Conservation (phyloP, 2,329 filamentous ascomycete species). For the Colletotrichum filicis region DNA sequence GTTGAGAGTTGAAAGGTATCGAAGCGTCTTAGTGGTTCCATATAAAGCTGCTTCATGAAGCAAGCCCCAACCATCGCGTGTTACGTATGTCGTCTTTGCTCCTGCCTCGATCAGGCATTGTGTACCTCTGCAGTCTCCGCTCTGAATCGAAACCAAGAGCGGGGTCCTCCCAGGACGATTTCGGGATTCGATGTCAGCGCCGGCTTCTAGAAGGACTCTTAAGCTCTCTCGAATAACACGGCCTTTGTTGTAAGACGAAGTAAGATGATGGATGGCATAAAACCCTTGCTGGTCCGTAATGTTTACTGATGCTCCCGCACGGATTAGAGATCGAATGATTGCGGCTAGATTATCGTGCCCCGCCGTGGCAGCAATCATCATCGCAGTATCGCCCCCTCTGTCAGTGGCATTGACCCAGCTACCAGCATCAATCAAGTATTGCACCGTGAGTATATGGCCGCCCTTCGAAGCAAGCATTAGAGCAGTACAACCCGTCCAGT, state of each 20-base stretch:
- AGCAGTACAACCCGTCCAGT: neutral
- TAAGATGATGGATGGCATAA: neutral
- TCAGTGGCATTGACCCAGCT: neutral
- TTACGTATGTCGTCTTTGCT: accelerated
- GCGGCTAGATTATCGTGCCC: neutral
- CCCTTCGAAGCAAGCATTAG: accelerated
- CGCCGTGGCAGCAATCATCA: accelerated
- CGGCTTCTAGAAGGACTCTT: neutral
- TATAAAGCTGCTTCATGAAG: neutral
- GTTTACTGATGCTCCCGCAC: neutral
- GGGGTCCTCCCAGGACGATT: accelerated
- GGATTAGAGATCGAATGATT: neutral
- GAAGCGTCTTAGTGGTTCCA: accelerated
- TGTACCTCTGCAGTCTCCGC: accelerated
- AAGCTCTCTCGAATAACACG: accelerated
- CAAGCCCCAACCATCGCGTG: accelerated
- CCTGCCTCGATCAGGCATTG: neutral
- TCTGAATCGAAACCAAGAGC: accelerated
- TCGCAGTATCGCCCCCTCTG: accelerated
- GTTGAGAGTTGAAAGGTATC: neutral
- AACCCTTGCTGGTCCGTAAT: accelerated
- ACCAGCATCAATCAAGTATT: neutral
- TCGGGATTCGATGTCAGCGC: neutral
- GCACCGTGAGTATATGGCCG: neutral
- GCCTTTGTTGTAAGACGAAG: accelerated